phyloP scores from a whole-genome alignment of 164 flowering plant species.

The Chimonanthus praecox region DNA sequence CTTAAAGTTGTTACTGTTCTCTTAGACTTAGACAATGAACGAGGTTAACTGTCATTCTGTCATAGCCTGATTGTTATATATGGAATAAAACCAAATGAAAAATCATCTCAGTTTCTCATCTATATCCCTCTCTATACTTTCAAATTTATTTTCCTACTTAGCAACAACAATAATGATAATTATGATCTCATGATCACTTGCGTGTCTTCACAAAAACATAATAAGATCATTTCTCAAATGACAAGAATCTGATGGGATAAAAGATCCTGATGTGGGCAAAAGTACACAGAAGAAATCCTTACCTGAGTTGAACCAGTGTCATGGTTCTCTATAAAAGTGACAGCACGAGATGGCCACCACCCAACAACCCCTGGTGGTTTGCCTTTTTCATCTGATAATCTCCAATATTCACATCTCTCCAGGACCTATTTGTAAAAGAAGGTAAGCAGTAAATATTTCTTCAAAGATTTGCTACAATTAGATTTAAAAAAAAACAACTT shows the following conservation, averaged over 20 bases:
- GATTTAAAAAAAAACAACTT: not conserved
- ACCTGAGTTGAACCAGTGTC: conserved; percentile 99
- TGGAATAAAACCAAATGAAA: too few relatives aligned
- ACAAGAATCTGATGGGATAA: not conserved
- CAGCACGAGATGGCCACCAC: conserved; percentile 99
- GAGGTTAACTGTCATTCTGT: too few relatives aligned
- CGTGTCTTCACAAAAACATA: not conserved
- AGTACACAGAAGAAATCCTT: not conserved
- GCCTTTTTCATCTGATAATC: conserved; percentile 82
- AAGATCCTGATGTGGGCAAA: not conserved
- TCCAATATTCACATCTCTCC: conserved; percentile 92
- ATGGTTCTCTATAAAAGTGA: conserved; percentile 97
- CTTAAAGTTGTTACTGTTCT: too few relatives aligned
- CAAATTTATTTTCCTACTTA: too few relatives aligned
- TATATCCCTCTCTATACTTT: too few relatives aligned
- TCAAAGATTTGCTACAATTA: not conserved
- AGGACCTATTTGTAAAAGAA: conserved; percentile 42
- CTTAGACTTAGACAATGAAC: too few relatives aligned
- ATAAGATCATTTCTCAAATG: not conserved
- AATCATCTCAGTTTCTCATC: too few relatives aligned
- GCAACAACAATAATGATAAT: too few relatives aligned
- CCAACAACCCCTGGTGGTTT: conserved; percentile 99
- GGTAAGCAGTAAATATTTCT: not conserved
- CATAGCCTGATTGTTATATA: too few relatives aligned
- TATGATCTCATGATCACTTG: not conserved